Percentiles rank a stretch among this genome's conserved stretches.
Evolutionary conservation across 2,329 filamentous ascomycete species (phyloP).

Genomic region (Epichloe gansuensis): DNA sequence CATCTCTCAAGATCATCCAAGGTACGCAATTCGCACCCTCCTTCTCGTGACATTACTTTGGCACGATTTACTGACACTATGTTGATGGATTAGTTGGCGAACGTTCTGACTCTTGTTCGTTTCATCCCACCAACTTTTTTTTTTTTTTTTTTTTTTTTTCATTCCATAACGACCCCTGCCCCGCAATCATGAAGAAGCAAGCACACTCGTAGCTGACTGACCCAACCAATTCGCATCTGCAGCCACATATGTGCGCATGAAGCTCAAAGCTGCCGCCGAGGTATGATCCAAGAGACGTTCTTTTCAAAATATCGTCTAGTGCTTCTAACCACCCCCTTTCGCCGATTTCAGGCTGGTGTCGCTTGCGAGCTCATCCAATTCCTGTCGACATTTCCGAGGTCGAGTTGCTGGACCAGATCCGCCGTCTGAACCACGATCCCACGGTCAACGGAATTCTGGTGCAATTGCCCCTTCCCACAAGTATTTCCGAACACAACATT

Average conservation of each 20-base stretch:
- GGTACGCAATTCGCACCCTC: slow-evolving; percentile 38
- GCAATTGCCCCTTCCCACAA: slow-evolving; percentile 78
- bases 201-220: slow-evolving; percentile 1
- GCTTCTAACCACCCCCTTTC: not conserved
- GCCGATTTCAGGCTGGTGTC: slow-evolving; percentile 62
- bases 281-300: slow-evolving; percentile 30
- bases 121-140: not conserved
- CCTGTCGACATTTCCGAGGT: slow-evolving; percentile 67
- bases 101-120: slow-evolving; percentile 74
- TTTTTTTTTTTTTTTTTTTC: not conserved
- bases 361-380: slow-evolving; percentile 77
- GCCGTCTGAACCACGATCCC: slow-evolving; percentile 74
- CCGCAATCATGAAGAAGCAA: slow-evolving; percentile 1
- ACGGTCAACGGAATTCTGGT: slow-evolving; percentile 85
- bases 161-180: slow-evolving; percentile 3
- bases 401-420: slow-evolving; percentile 75
- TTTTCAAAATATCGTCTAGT: not conserved
- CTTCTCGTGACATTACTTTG: slow-evolving; percentile 5
- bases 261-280: slow-evolving; percentile 91
- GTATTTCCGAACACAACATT: slow-evolving; percentile 80
- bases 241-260: slow-evolving; percentile 99
- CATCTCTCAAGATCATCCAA: slow-evolving; percentile 89
- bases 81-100: slow-evolving; percentile 56
- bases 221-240: slow-evolving; percentile 16
- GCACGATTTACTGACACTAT: slow-evolving; percentile 12